Evolutionary conservation across 352 stramenopile genomes (phyloP), one percentile per base, ranked within the genome.

Genomic region (Phytophthora meadii): DNA sequence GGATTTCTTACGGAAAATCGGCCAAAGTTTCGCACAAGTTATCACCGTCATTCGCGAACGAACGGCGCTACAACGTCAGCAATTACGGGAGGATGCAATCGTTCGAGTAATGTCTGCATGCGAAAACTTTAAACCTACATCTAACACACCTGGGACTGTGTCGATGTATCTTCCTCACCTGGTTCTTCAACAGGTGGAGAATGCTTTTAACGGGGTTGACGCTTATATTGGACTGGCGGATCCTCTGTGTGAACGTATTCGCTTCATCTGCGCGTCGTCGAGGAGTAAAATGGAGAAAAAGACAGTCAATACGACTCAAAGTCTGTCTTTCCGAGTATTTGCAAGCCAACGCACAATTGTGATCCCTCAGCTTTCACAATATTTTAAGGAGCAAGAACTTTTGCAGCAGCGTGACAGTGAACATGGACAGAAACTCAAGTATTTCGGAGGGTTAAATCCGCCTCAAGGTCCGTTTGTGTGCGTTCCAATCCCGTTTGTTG

Each of bases 401-500:
- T 37, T 76, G 32, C 65, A 80, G n/a, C 53, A 80, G 4, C 53
- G 60, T 47, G 39, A 51, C 7, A 45, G 5, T 28, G 34, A 54
- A 19, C 25, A 62, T 11, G 39, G 41, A 7, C 55, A 57, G 58
- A 65, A 60, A 42, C 58, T 89, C 8, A 71, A 70, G 39, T 65
- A 50, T 27, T 81, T 88, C 30, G 53, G 74, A 1, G 32, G 34
- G 1, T 28, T 15, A 1, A 54, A 62, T 0, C 28, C 54, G 10
- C 52, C 39, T 1, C 77, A 83, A 4, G 63, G 66, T 1, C 48
- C 80, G 0, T 93, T 89, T 49, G 70, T 92, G 2, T 90, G 77
- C 19, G 74, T 92, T 4, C 82, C 87, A 8, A 89, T 94, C 40
- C 84, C 87, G 37, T 93, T 82, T 34, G 65, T 93, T 0, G 87